Evolutionary conservation across 495 filamentous ascomycete genomes (phyloP).

Genomic region (Talaromyces liani): DNA sequence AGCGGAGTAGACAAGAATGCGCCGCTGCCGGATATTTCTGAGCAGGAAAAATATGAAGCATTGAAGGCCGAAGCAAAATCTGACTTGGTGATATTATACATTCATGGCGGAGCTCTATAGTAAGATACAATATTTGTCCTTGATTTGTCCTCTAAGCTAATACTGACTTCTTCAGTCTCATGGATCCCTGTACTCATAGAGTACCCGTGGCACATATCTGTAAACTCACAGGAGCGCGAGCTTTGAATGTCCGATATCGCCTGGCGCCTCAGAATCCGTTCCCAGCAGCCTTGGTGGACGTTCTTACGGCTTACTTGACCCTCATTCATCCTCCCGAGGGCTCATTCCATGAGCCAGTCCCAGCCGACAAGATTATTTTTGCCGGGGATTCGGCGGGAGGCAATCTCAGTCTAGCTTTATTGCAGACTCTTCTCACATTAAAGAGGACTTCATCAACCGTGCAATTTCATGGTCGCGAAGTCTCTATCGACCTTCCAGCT

Average conservation of each 20-base stretch:
- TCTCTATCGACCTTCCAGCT: conserved; percentile 61
- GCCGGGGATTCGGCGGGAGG: conserved; percentile 88
- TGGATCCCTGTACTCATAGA: conserved; percentile 68
- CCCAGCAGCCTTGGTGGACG: conserved; percentile 76
- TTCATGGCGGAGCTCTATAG: conserved; percentile 87
- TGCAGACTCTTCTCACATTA: conserved; percentile 68
- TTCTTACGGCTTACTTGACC: conserved; percentile 71
- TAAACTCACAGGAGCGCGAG: conserved; percentile 47
- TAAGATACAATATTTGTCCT: conserved; percentile 16
- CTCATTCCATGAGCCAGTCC: conserved; percentile 63
- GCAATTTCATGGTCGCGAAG: conserved; percentile 54
- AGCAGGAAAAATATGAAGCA: conserved; percentile 62
- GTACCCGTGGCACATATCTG: conserved; percentile 35
- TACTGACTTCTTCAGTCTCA: conserved; percentile 37
- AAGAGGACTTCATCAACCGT: conserved; percentile 45
- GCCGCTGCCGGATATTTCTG: conserved; percentile 50
- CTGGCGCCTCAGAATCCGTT: conserved; percentile 81
- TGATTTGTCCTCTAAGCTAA: background rate
- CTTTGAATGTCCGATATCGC: conserved; percentile 78
- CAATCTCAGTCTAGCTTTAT: conserved; percentile 61
- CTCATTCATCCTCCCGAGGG: conserved; percentile 73
- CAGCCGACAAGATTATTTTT: conserved; percentile 64
- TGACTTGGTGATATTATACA: conserved; percentile 68
- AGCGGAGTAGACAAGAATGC: conserved; percentile 46
- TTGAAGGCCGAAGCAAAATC: conserved; percentile 63